These are phyloP conservation scores for Solanum boliviense DNA, from an alignment of 257 asterid genomes.

Conservation along the genomic window DNA sequence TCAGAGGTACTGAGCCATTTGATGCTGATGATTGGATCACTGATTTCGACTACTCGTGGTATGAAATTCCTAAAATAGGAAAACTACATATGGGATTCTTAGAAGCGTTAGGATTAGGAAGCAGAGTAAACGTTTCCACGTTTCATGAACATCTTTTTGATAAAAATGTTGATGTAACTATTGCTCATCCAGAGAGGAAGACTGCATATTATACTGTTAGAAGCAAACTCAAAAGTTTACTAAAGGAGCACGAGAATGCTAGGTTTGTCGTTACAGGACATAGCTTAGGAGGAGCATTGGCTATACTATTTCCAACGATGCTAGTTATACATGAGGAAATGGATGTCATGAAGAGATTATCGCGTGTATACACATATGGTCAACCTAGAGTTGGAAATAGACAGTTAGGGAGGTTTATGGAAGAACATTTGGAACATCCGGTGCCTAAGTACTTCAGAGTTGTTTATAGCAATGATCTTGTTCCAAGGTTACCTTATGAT, in stretches of 20 bases:
- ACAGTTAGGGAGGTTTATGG: conserved; percentile 49
- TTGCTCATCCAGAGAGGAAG: conserved; percentile 15
- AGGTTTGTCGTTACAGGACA: conserved; percentile 77
- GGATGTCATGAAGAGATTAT: conserved; percentile 41
- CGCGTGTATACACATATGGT: conserved; percentile 63
- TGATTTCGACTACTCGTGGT: conserved; percentile 92
- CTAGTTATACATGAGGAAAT: conserved; percentile 54
- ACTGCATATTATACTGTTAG: conserved; percentile 55
- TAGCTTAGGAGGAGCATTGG: conserved; percentile 92
- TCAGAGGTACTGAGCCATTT: conserved; percentile 89
- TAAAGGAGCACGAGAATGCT: conserved; percentile 52
- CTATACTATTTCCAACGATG: conserved; percentile 68
- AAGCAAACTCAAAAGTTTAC: conserved; percentile 41
- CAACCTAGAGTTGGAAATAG: conserved; percentile 79
- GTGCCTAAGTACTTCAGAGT: conserved; percentile 54
- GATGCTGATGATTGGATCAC: conserved; percentile 92
- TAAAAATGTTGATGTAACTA: neutral
- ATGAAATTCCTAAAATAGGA: conserved; percentile 64
- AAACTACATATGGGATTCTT: conserved; percentile 90
- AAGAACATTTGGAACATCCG: conserved; percentile 43
- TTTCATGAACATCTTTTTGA: conserved; percentile 29
- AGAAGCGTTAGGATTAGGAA: conserved; percentile 90
- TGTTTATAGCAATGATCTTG: conserved; percentile 81
- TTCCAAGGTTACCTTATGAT: conserved; percentile 90
- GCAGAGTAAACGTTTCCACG: conserved; percentile 39